Evolutionary conservation across 1,284 basidiomycete species (phyloP).

Genomic region (Tylopilus orsonianus): DNA sequence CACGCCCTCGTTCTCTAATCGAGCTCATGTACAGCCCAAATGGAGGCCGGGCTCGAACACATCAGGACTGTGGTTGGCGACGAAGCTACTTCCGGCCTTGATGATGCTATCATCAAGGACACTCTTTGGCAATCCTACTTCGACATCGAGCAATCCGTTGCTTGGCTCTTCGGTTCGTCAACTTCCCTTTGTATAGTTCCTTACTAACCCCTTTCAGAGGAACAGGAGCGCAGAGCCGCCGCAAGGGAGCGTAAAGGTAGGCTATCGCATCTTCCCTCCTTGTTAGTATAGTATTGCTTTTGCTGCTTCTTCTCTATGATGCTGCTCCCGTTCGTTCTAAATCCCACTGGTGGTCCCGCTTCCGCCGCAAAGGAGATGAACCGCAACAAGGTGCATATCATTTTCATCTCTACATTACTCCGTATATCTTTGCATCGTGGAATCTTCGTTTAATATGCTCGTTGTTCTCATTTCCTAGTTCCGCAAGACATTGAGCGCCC

Average conservation of each 20-base stretch:
- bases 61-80: conserved; percentile 70
- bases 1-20: neutral
- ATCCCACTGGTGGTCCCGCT: conserved; percentile 35
- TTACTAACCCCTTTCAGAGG: conserved; percentile 43
- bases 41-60: conserved; percentile 68
- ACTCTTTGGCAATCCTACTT: conserved; percentile 90
- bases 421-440: conserved; percentile 5
- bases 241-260: conserved; percentile 85
- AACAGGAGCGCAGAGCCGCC: conserved; percentile 52
- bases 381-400: conserved; percentile 39
- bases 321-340: conserved; percentile 30
- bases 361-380: conserved; percentile 33
- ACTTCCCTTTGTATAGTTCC: neutral
- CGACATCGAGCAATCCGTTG: conserved; percentile 76
- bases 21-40: conserved; percentile 52
- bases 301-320: conserved; percentile 34
- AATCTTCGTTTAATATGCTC: conserved; percentile 19
- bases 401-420: conserved; percentile 14
- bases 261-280: conserved; percentile 30
- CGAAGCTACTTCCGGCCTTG: conserved; percentile 62
- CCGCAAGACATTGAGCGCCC: conserved; percentile 36
- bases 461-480: conserved; percentile 13
- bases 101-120: conserved; percentile 77
- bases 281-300: conserved; percentile 35
- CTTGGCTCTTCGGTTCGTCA: conserved; percentile 68